Evolutionary conservation across 2,329 filamentous ascomycete species (phyloP), one percentile per base, ranked within the genome.

Genomic region (Epichloe amarillans): DNA sequence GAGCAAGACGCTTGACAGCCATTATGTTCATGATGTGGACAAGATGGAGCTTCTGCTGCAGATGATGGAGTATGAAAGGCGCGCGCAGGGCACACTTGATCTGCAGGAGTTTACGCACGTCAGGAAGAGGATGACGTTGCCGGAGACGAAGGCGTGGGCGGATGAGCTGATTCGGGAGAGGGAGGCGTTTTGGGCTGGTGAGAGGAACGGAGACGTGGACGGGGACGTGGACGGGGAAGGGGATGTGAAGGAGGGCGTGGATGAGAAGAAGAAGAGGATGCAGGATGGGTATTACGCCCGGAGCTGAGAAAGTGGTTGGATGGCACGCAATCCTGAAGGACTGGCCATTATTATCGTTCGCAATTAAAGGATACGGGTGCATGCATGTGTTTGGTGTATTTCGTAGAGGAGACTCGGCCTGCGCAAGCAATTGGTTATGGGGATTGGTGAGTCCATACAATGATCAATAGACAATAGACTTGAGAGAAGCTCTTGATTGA

Each of bases 21-120:
- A 83, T 54, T 97, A 91, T 56, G 93, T 98, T 42, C 93, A 98
- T 66, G 93, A 98, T 65, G 80, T 98, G 53, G 93, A 98, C 70
- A 97, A 97, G 81, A 82, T 98, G 66, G 93, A 98, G 71, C 72
- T 98, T 57, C 70, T 98, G 54, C 71, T 95, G 62, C 93, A 98
- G 72, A 96, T 96, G 86, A 73, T 95, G 33, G 93, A 98, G 68
- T 98, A 98, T 63, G 93, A 98, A 77, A 83, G 85, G 60, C 70
- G 75, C 12, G 74, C 80, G 47, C 69, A 82, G 50, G 79, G 80
- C 30, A 69, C 71, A 55, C 66, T 88, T 39, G 88, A 97, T 65
- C 71, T 98, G 47, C 80, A 84, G 49, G 93, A 98, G 70, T 97
- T 98, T 59, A 78, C 81, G 0, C 84, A 85, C 62, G 93, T 96